Percentiles rank a stretch among this genome's conserved stretches.
These are phyloP conservation scores for Pythium dissimile DNA, from an alignment of 352 stramenopile genomes.

Conservation along the genomic window DNA sequence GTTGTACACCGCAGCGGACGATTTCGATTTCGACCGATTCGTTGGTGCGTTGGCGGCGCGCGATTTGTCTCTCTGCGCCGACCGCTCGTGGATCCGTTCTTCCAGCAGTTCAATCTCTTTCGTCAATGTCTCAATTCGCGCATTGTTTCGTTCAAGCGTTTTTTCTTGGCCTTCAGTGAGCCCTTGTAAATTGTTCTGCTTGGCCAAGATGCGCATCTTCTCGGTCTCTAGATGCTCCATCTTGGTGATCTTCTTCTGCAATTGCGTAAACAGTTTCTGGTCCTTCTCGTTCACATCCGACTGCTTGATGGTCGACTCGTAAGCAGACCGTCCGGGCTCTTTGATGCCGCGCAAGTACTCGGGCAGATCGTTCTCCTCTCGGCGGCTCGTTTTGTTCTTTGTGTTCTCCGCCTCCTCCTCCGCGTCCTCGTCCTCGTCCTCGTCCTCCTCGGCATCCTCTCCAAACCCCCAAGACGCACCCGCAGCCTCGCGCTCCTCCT, in stretches of 20 bases:
- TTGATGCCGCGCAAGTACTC: constrained; percentile 76
- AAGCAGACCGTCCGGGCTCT: constrained; percentile 34
- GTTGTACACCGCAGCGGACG: too few relatives aligned
- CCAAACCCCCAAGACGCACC: constrained; percentile 80
- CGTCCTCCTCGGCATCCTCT: constrained; percentile 65
- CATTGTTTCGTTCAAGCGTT: constrained; percentile 56
- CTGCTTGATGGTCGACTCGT: constrained; percentile 47
- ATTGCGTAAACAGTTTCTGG: constrained; percentile 69
- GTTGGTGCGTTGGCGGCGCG: not conserved
- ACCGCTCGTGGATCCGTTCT: constrained; percentile 48
- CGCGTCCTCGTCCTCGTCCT: constrained; percentile 21
- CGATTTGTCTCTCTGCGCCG: constrained; percentile 41
- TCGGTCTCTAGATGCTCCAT: constrained; percentile 79
- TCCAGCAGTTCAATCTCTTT: constrained; percentile 70
- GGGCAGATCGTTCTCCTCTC: constrained; percentile 36
- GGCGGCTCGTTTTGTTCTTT: not conserved
- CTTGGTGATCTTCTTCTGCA: constrained; percentile 79
- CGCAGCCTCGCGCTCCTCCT: constrained; percentile 17
- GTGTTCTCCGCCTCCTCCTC: constrained; percentile 26
- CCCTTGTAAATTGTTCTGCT: constrained; percentile 59
- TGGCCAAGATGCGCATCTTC: constrained; percentile 60
- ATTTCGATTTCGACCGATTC: too few relatives aligned
- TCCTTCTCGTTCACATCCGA: constrained; percentile 63
- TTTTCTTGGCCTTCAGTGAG: constrained; percentile 63
- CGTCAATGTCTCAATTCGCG: constrained; percentile 48